These are phyloP conservation scores for Pyrrhoderma noxium DNA, from an alignment of 1,284 basidiomycete species.

Conservation along the genomic window DNA sequence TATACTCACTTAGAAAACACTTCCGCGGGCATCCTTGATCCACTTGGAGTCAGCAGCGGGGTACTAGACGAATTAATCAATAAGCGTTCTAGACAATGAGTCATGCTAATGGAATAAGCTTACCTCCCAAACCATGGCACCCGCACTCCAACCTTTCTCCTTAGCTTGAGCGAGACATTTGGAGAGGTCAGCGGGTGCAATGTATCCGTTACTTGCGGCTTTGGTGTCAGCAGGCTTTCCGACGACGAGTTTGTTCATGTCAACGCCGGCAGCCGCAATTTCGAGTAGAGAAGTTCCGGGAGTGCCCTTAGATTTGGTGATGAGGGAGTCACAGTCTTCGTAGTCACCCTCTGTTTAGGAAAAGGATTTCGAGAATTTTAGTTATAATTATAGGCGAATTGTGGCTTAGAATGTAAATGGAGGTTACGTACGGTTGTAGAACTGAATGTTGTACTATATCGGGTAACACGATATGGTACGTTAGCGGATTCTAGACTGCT, in stretches of 20 bases:
- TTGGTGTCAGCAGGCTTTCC: slow-evolving; percentile 22
- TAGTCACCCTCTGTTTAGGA: slow-evolving; percentile 18
- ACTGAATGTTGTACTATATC: slow-evolving; percentile 16
- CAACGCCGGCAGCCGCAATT: slow-evolving; percentile 21
- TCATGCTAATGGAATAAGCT: background rate
- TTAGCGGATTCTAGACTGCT: background rate
- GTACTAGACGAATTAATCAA: slow-evolving; percentile 9
- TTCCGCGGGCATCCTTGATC: slow-evolving; percentile 15
- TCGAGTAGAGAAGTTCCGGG: slow-evolving; percentile 24
- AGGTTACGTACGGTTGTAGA: slow-evolving; percentile 17
- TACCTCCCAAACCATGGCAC: slow-evolving; percentile 23
- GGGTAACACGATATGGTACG: background rate
- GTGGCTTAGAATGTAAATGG: no score
- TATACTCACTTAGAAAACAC: slow-evolving; percentile 2
- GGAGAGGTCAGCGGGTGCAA: slow-evolving; percentile 21
- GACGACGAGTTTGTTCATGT: slow-evolving; percentile 24
- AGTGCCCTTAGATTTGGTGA: slow-evolving; percentile 17
- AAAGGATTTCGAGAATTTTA: background rate
- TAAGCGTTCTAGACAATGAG: background rate
- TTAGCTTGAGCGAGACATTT: slow-evolving; percentile 21
- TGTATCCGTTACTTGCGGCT: slow-evolving; percentile 22
- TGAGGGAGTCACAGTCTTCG: slow-evolving; percentile 20
- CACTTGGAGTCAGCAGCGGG: slow-evolving; percentile 15
- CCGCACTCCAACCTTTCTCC: slow-evolving; percentile 22
- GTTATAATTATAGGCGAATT: background rate